Base-by-base conservation (phyloP, 495 filamentous ascomycete species). In the Aspergillus homomorphus region DNA sequence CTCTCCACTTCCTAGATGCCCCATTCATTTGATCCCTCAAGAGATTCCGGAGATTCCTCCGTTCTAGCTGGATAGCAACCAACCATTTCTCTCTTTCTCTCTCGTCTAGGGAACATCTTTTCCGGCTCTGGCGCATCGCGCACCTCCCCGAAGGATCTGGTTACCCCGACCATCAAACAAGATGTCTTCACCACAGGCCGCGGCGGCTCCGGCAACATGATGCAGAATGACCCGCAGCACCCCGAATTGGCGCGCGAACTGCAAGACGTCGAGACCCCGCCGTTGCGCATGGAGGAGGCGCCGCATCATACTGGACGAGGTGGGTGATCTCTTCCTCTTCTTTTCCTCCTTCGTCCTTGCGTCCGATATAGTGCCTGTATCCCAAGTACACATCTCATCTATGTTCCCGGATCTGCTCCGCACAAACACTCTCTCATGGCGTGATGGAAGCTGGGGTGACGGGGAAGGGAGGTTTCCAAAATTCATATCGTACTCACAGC, bases 151-250 rank as follows among this genome's bases (percentile, higher is more conserved):
- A 66, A 77, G 18, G 88, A 90, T 63, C 81, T 96, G 54, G 75
- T 85, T 62, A 96, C 92, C 3, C 92, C 92, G 0, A 89, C 84
- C 45, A 84, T 97, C 67, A 96, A 96, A 74, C 80, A 80, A 20
- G 77, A 88, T 16, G 75, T 90, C 58, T 92, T 90, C 66, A 96
- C 92, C 5, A 97, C 92, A 19, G 92, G 86, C 33, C 84, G 86
- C 59, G 86, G 86, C 21, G 86, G 86, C 57, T 77, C 76, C 10
- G 89, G 89, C 21, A 93, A 93, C 72, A 92, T 93, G 87, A 78
- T 85, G 19, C 81, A 84, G 62, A 82, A 82, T 53, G 86, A 91
- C 59, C 84, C 85, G 3, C 74, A 79, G 18, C 71, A 74, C 46
- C 82, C 82, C 5, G 83, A 86, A 62, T 73, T 90, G 62, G 90